A percentile compares a stretch with the other conserved stretches of the same genome.
phyloP scores from a whole-genome alignment of 768 basidiomycete species.

The Nidularia sp. region DNA sequence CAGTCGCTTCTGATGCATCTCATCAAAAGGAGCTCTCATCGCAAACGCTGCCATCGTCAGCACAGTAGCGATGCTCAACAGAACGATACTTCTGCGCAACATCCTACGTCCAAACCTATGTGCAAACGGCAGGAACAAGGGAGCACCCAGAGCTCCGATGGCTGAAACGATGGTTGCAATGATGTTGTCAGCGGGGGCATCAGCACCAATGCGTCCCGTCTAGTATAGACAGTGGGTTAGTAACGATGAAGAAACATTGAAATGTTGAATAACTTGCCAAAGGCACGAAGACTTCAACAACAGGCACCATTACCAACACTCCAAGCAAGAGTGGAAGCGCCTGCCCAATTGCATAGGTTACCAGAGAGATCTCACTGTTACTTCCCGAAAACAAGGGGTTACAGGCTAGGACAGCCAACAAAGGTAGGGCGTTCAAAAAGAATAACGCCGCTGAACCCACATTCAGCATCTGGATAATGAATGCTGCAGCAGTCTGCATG shows the following conservation, averaged over 20 bases:
- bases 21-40: constrained; percentile 64
- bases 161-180: constrained; percentile 73
- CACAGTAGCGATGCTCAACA: constrained; percentile 42
- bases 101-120: constrained; percentile 57
- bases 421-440: constrained; percentile 55
- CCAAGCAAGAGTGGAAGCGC: constrained; percentile 53
- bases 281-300: constrained; percentile 88
- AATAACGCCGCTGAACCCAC: constrained; percentile 78
- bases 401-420: constrained; percentile 52
- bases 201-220: constrained; percentile 80
- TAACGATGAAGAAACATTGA: neutral
- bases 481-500: constrained; percentile 50
- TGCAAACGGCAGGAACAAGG: constrained; percentile 64
- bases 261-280: constrained; percentile 41
- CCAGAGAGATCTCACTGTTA: constrained; percentile 41
- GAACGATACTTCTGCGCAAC: constrained; percentile 33
- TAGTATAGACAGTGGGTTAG: constrained; percentile 18
- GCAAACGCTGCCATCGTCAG: constrained; percentile 60
- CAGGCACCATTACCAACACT: constrained; percentile 50
- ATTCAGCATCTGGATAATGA: constrained; percentile 56
- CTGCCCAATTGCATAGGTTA: constrained; percentile 63
- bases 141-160: constrained; percentile 52
- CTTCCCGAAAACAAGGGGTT: constrained; percentile 35
- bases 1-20: constrained; percentile 81
- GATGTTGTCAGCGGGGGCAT: constrained; percentile 85